Evolutionary conservation across 1,284 basidiomycete genomes (phyloP), one percentile per base, ranked within the genome.

Genomic region (Cryptococcus sp.): DNA sequence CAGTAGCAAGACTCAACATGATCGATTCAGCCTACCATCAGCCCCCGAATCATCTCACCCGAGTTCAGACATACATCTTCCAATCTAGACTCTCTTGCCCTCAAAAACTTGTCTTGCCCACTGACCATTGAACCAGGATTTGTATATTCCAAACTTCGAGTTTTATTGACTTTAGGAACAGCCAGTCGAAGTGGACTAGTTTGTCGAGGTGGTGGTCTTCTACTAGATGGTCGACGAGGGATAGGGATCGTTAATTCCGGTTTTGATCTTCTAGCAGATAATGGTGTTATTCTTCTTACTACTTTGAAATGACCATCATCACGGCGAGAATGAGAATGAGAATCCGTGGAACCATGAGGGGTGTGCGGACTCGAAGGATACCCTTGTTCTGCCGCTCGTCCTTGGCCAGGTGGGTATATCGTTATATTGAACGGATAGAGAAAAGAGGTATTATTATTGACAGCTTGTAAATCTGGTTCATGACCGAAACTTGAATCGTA

Each of bases 1-100:
- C 62, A 4, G 62, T 61, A 18, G 62, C 62, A 18, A 64, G 52
- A 34, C 60, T 61, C 16, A 58, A 41, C 49, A 64, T 36, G 24
- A 61, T 61, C 2, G 57, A 54, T 41, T 61, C 57, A 10, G 62
- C 50, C 62, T 39, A 21, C 16, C 13, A 37, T 50, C 46, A 48
- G 40, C 18, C 7, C 5, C 50, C 53, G 21, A 59, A 56, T 23
- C 59, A 47, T 13, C 49, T 52, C 40, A 46, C 14, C 19, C 45
- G 21, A 21, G 34, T 22, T 43, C 25, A n/a, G 23, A 7, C 31
- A 49, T 23, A 32, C 41, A n/a, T 24, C 52, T 31, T 48, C 25
- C 28, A 44, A 16, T 14, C 45, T 39, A 18, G 23, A 45, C 14
- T 48, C 24, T 16, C 41, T 19, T 14, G 14, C 45, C 18, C 43